phyloP scores from a whole-genome alignment of 2,329 filamentous ascomycete genomes.

The Bisporella sp. region DNA sequence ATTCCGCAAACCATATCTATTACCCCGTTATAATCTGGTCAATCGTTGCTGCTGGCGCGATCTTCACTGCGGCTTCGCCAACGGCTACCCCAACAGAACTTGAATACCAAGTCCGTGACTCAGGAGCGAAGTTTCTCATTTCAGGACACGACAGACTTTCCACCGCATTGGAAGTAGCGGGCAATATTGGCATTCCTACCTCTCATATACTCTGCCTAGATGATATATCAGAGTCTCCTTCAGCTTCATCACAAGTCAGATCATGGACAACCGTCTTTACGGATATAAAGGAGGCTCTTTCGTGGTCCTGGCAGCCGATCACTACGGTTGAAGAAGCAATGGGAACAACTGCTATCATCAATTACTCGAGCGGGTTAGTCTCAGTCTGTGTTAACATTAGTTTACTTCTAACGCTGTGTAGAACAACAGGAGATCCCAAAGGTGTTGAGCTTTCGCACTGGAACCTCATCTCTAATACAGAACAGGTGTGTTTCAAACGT shows the following conservation, averaged over 20 bases:
- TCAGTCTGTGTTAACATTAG: too few relatives aligned
- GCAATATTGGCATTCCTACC: not conserved
- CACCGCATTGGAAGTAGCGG: not conserved
- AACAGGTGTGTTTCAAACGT: slow-evolving; percentile 33
- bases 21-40: not conserved
- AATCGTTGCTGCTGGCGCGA: slow-evolving; percentile 4
- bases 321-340: not conserved
- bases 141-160: not conserved
- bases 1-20: not conserved
- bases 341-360: slow-evolving; percentile 35
- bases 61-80: not conserved
- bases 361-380: slow-evolving; percentile 60
- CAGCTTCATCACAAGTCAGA: not conserved
- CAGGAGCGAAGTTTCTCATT: not conserved
- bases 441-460: slow-evolving; percentile 76
- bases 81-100: not conserved
- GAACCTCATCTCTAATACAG: slow-evolving; percentile 67
- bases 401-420: too few relatives aligned
- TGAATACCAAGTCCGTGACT: not conserved
- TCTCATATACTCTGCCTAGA: not conserved
- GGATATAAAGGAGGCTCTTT: not conserved
- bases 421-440: slow-evolving; percentile 74
- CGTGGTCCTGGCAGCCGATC: not conserved
- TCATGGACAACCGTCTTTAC: not conserved
- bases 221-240: not conserved